phyloP scores from a whole-genome alignment of 1,284 basidiomycete genomes.

The Cerioporus squamosus region DNA sequence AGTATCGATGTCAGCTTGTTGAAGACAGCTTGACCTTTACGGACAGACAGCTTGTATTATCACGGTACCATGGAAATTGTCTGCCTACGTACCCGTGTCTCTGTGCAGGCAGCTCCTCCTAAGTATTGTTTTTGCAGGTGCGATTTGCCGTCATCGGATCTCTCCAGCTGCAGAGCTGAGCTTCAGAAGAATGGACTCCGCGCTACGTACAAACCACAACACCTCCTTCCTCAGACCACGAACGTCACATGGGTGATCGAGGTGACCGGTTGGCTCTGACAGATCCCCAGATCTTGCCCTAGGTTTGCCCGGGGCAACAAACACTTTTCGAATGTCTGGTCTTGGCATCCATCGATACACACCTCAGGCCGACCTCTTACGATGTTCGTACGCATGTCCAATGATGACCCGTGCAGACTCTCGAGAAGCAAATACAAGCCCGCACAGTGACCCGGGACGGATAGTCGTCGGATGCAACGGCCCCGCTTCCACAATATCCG shows the following conservation, averaged over 20 bases:
- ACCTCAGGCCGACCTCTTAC: too few relatives aligned
- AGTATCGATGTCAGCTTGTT: background rate
- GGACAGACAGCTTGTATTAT: background rate
- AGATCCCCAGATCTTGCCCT: background rate
- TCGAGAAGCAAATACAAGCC: background rate
- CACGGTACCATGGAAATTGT: too few relatives aligned
- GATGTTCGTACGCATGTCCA: too few relatives aligned
- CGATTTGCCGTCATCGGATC: too few relatives aligned
- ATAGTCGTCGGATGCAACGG: slow-evolving; percentile 12
- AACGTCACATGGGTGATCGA: slow-evolving; percentile 1
- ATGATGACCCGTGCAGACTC: too few relatives aligned
- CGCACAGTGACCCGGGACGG: background rate
- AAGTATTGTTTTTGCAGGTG: too few relatives aligned
- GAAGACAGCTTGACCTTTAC: too few relatives aligned
- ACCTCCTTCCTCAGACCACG: background rate
- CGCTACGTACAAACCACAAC: background rate
- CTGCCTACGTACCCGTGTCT: too few relatives aligned
- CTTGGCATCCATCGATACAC: background rate
- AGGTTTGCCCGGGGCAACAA: too few relatives aligned
- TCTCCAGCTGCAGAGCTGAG: too few relatives aligned
- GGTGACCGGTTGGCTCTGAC: background rate
- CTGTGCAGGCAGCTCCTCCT: too few relatives aligned
- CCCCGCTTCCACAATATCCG: background rate
- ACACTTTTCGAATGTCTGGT: background rate
- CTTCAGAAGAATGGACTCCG: too few relatives aligned